phyloP scores from a whole-genome alignment of 176 grass and related monocot species.

The Puccinellia tenuiflora region DNA sequence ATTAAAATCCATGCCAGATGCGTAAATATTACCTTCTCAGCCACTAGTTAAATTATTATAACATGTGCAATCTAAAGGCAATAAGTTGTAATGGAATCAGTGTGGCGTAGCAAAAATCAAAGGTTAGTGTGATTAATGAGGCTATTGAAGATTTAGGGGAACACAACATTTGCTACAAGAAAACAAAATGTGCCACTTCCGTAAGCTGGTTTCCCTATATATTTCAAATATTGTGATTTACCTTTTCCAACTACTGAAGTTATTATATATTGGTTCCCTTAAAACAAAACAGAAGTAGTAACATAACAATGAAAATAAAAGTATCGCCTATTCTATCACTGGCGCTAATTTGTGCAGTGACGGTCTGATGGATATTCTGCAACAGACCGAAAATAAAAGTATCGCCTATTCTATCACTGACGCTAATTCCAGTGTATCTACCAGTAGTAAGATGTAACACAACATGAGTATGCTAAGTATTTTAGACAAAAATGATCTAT shows the following conservation, averaged over 20 bases:
- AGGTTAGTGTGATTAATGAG: neutral
- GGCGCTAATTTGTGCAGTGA: neutral
- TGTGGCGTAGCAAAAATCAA: neutral
- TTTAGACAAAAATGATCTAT: neutral
- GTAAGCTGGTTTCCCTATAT: neutral
- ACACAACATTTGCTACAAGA: neutral
- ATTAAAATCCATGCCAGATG: neutral
- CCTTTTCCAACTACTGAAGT: neutral
- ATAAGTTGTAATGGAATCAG: neutral
- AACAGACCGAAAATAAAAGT: neutral
- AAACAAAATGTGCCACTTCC: neutral
- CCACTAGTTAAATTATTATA: neutral
- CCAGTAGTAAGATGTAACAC: neutral
- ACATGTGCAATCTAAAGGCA: neutral
- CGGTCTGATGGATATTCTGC: neutral
- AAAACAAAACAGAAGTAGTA: neutral
- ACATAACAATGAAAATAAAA: neutral
- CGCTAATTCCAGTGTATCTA: neutral
- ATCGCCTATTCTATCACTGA: neutral
- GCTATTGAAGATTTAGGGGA: neutral
- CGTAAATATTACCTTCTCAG: neutral
- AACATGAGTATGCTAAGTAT: neutral
- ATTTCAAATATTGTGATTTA: neutral
- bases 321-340: neutral
- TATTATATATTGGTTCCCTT: neutral